These are phyloP conservation scores for Blepharisma stoltei DNA, from an alignment of 73 alveolate species.

Conservation along the genomic window DNA sequence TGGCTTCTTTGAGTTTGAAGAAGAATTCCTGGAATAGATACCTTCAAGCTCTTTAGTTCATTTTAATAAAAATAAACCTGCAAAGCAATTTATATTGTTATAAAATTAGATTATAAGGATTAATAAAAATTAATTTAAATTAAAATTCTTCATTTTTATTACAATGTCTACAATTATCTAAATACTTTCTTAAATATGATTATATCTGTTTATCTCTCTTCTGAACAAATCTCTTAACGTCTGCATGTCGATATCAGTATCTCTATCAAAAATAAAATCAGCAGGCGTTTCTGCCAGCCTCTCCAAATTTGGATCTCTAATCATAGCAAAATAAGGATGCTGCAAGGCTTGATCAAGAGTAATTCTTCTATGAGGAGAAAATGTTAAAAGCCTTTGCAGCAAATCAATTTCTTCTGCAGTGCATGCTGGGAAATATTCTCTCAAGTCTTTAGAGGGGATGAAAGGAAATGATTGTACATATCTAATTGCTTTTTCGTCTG, in stretches of 20 bases:
- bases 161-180: too few relatives aligned
- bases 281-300: constrained; percentile 49
- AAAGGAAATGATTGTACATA: constrained; percentile 73
- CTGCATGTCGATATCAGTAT: constrained; percentile 44
- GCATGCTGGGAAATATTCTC: constrained; percentile 64
- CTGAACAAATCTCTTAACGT: constrained; percentile 46
- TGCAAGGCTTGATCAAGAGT: constrained; percentile 80
- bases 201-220: constrained; percentile 47
- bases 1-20: too few relatives aligned
- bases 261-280: constrained; percentile 42
- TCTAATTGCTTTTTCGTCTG: constrained; percentile 81
- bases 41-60: too few relatives aligned
- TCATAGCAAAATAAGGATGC: constrained; percentile 63
- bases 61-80: too few relatives aligned
- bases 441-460: constrained; percentile 54
- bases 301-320: constrained; percentile 52
- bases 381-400: constrained; percentile 54
- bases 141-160: too few relatives aligned
- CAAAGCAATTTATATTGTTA: too few relatives aligned
- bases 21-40: too few relatives aligned
- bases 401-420: constrained; percentile 73
- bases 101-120: too few relatives aligned
- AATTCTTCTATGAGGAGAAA: constrained; percentile 79
- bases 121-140: too few relatives aligned
- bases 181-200: too few relatives aligned